A percentile compares a stretch with the other conserved stretches of the same genome.
These are phyloP conservation scores for Neofusicoccum umdonicola DNA, from an alignment of 2,329 filamentous ascomycete species.

Conservation along the genomic window DNA sequence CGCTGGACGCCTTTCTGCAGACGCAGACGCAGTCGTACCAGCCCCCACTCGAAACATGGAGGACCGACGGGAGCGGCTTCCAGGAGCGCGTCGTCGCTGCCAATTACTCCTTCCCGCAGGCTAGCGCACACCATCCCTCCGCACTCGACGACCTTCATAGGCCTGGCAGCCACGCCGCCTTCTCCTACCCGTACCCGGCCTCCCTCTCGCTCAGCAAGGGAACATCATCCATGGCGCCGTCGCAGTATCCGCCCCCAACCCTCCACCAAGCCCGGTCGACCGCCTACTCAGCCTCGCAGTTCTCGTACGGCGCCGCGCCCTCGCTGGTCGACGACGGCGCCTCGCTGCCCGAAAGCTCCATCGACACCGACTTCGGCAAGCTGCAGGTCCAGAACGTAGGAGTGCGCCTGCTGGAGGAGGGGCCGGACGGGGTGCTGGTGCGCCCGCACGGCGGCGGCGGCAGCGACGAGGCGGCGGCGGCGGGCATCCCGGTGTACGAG, in stretches of 20 bases:
- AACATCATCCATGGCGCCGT: conserved; percentile 7
- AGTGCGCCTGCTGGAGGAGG: conserved; percentile 26
- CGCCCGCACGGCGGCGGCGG: conserved; percentile 16
- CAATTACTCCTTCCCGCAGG: conserved; percentile 8
- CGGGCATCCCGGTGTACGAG: conserved; percentile 25
- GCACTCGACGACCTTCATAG: background rate
- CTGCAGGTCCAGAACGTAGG: conserved; percentile 23
- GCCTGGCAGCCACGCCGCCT: background rate
- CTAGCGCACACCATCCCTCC: background rate
- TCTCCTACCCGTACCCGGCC: conserved; percentile 6
- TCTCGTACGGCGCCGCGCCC: conserved; percentile 8
- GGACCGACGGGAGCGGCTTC: background rate
- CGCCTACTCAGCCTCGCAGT: conserved; percentile 1
- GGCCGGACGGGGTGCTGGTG: conserved; percentile 28
- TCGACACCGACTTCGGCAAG: conserved; percentile 26
- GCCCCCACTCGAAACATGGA: conserved; percentile 9
- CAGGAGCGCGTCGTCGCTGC: conserved; percentile 4
- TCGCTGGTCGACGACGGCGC: conserved; percentile 12
- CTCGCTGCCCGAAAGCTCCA: conserved; percentile 20
- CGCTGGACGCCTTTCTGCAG: conserved; percentile 9
- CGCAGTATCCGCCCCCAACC: background rate
- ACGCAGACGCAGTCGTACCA: background rate
- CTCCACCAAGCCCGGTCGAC: background rate
- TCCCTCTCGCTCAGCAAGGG: background rate
- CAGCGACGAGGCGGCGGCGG: background rate